Base-by-base conservation (phyloP, 2,329 filamentous ascomycete species). In the Alternaria brassicae region DNA sequence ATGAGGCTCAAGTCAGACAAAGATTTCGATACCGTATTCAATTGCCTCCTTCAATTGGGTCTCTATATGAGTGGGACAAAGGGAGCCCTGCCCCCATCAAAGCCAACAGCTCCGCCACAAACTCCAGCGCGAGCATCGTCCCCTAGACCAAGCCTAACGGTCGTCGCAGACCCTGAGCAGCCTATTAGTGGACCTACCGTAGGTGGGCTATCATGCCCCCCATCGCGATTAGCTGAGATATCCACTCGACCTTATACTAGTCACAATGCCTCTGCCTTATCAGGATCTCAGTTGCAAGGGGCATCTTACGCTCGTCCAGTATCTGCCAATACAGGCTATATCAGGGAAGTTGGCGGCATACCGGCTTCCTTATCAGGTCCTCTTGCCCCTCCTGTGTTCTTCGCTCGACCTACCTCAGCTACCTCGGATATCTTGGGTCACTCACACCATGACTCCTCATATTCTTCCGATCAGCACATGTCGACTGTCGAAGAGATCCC, bases 1-100 rank as follows among this genome's bases (percentile, higher is more conserved):
- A 60, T 83, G 21, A 81, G 75, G 52, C 82, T 83, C 59, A 66
- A 59, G 15, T 77, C 72, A 5, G 67, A 75, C 9, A 50, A 66
- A 25, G 80, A 81, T 52, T 82, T 72, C 44, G 74, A 75, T 56
- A 62, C 57, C 60, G 70, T 66, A 56, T 64, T 75, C 57, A 65
- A 67, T 53, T 63, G 74, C 70, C 65, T 82, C 55, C 53, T 66
- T 23, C 58, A 62, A 17, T 66, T 77, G 13, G 77, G 76, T 57
- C 77, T 75, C 48, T 72, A 36, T 44, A 76, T 76, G 67, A 72
- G 54, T 25, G 45, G 61, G 4, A 55, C 65, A 3, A 53, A 51
- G 4, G 51, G 53, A 47, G 67, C 17, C 10, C 56, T 59, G 21
- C 6, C 53, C 25, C 57, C 52, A 65, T 61, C 63, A 25, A 63